Base-by-base conservation (phyloP, 352 stramenopile genomes). In the Plasmopara halstedii region DNA sequence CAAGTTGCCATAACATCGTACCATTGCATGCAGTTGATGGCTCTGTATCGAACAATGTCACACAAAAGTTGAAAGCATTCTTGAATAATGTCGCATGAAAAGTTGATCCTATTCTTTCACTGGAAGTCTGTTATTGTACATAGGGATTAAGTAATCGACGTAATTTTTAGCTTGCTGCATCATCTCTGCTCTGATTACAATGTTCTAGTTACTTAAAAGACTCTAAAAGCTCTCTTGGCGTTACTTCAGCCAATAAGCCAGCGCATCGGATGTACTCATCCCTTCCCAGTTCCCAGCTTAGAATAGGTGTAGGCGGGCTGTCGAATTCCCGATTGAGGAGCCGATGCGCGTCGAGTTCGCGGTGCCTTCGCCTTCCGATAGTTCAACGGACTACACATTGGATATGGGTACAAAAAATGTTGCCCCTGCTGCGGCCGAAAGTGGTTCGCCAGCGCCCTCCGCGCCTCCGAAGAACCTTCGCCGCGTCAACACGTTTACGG, bases 331-430 rank as follows among this genome's bases (percentile, higher is more conserved):
- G 23, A 42, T 34, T 25, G 22, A 53, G 22, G 43, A 42, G 43
- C 38, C 38, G 39, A 86, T 85, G 73, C 63, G 66, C 43, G 77
- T 87, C 44, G 77, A 85, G 58, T 89, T 89, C 52, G 69, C 64
- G 34, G 69, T 79, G 55, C 55, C 70, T 56, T 89, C 78, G 43
- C 75, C 78, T 21, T 84, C 74, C 49, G 70, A 83, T 32, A 56
- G 64, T 35, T 40, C 50, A 7, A 63, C 60, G 21, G 64, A 77
- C 50, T 88, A 86, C 70, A 67, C 74, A 44, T 56, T 85, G 6
- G 74, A 70, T 38, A 82, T 84, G 52, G 21, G 22, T 20, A 15
- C 36, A 26, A 19, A 42, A 15, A 31, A 11, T n/a, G 10, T n/a
- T 9, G 18, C 36, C 35, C 20, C 39, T 4, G 14, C 9, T 19